phyloP scores from a whole-genome alignment of 176 grass and related monocot species.

The Triticum dicoccoides region DNA sequence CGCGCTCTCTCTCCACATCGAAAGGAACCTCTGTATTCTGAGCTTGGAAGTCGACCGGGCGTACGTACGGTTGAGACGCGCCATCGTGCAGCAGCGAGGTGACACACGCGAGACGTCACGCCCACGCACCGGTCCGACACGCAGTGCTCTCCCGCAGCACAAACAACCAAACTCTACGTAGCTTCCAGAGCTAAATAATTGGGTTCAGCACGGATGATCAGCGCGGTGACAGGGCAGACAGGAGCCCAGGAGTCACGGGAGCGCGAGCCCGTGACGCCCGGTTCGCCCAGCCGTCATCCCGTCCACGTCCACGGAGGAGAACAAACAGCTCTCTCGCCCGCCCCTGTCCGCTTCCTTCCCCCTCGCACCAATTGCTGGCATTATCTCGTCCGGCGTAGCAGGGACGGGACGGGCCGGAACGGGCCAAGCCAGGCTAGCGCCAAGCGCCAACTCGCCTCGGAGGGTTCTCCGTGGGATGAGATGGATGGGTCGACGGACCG shows the following conservation, averaged over 20 bases:
- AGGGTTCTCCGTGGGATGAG: constrained; percentile 11
- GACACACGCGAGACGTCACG: neutral
- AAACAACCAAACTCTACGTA: neutral
- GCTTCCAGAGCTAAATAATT: constrained; percentile 29
- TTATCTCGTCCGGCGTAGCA: constrained; percentile 2
- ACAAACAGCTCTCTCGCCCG: neutral
- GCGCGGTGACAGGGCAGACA: constrained; percentile 36
- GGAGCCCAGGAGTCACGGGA: constrained; percentile 63
- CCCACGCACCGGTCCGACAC: neutral
- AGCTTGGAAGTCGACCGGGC: neutral
- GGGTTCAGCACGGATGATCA: constrained; percentile 5
- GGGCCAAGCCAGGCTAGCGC: neutral
- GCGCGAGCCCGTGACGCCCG: constrained; percentile 32
- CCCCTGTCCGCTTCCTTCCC: neutral
- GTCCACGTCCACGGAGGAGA: neutral
- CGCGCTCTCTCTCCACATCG: too few species aligned
- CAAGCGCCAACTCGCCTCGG: neutral
- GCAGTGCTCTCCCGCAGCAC: neutral
- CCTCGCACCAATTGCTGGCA: neutral
- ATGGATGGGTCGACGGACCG: neutral
- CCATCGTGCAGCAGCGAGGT: neutral
- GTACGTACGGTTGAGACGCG: neutral
- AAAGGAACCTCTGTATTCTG: neutral
- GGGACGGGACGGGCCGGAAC: neutral
- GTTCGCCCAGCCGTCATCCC: neutral